Base-by-base conservation (phyloP, 306 rosid species). In the Cicer pinnatifidum region DNA sequence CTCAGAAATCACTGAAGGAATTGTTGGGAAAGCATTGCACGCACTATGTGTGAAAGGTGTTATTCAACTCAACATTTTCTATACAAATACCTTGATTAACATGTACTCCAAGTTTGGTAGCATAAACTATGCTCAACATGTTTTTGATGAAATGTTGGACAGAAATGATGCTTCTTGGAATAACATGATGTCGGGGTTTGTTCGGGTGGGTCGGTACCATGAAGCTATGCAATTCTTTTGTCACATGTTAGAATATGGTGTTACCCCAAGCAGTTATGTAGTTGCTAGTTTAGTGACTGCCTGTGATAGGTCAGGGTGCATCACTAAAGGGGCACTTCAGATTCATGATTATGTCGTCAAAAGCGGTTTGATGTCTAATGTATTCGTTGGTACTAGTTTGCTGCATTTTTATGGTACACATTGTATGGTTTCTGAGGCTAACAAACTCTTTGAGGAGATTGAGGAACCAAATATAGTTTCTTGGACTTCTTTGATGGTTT, bases 401-500 rank as follows among this genome's bases (percentile, higher is more conserved):
- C 78, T 94, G 85, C 93, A 94, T 76, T 94, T 88, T 11, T 94
- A 89, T 75, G 88, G 92, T 47, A 50, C 86, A 3, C 82, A 74
- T 73, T 88, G 91, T 65, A 50, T 44, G 45, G 82, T 87, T 78
- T 82, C 70, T 65, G 77, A 80, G 71, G 84, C 89, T 38, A 75
- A 65, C 15, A 86, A 75, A 75, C 28, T 87, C 40, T 90, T 92
- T 77, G 85, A 89, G 71, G 90, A 87, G 80, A 87, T 92, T 83
- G 89, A 85, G n/a, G 89, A 83, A 16, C 86, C 86, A 56, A 92
- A 90, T 76, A 85, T 89, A 9, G 98, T 93, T 17, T 86, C 97
- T 70, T 93, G 98, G 98, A 93, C 98, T 69, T 84, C 98, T 46
- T 84, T 93, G 84, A 89, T 93, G 87, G 96, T 90, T 75, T 84